phyloP scores from a whole-genome alignment of 441 rosid species.

The Cnidoscolus chayamansa region DNA sequence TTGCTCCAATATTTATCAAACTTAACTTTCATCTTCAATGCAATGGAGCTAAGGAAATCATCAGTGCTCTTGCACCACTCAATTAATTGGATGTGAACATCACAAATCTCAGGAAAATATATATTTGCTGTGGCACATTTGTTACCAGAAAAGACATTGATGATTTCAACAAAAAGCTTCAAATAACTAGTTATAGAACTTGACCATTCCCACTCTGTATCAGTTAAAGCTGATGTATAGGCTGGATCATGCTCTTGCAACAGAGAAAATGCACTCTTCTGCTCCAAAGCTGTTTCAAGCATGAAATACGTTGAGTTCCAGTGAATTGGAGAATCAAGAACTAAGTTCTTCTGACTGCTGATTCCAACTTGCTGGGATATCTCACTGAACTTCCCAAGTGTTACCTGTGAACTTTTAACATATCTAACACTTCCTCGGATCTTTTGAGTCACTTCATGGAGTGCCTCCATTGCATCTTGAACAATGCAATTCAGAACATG shows the following conservation, averaged over 20 bases:
- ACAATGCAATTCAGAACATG: conserved; percentile 61
- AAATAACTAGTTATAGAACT: conserved; percentile 53
- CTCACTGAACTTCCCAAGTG: conserved; percentile 65
- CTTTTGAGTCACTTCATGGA: conserved; percentile 59
- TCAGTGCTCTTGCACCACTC: conserved; percentile 87
- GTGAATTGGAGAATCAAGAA: conserved; percentile 52
- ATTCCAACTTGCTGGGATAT: conserved; percentile 70
- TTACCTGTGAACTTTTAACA: conserved; percentile 72
- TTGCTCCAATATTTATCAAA: conserved; percentile 86
- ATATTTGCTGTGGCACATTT: conserved; percentile 71
- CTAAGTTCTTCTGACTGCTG: conserved; percentile 47
- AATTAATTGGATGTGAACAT: conserved; percentile 73
- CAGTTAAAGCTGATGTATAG: conserved; percentile 52
- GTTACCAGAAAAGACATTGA: conserved; percentile 51
- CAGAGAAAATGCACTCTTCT: conserved; percentile 55
- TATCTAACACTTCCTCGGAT: conserved; percentile 68
- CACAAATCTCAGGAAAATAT: conserved; percentile 80
- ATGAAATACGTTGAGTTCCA: conserved; percentile 78
- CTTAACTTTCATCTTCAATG: conserved; percentile 68
- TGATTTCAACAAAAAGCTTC: conserved; percentile 58
- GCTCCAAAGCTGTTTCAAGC: conserved; percentile 73
- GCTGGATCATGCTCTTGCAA: conserved; percentile 61
- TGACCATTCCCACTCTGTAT: conserved; percentile 80
- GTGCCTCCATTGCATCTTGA: conserved; percentile 65
- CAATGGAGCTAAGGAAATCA: conserved; percentile 55